Conservation (phyloP, 2,329 filamentous ascomycete genomes). For the Ascosphaera acerosa region DNA sequence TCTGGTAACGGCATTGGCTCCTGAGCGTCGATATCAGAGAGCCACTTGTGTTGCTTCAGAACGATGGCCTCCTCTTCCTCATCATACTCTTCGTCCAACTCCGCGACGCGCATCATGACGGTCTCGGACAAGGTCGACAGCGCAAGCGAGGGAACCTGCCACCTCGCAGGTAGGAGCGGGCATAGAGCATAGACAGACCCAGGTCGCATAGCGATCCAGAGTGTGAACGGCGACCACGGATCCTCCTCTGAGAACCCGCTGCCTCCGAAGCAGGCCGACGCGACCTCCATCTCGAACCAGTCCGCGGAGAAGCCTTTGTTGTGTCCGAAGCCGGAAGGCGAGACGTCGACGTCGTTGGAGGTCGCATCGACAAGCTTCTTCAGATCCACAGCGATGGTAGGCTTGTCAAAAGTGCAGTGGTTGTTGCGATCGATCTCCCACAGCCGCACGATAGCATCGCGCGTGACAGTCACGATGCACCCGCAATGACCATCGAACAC, state of each 20-base stretch:
- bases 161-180: constrained; percentile 65
- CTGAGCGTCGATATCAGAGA: constrained; percentile 29
- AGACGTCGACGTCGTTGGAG: constrained; percentile 58
- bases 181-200: constrained; percentile 87
- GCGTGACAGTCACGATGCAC: constrained; percentile 68
- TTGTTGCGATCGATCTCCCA: constrained; percentile 77
- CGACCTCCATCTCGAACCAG: constrained; percentile 78
- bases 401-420: constrained; percentile 65
- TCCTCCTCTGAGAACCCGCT: constrained; percentile 30
- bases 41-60: constrained; percentile 34
- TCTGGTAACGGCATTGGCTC: constrained; percentile 20
- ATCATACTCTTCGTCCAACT: constrained; percentile 17
- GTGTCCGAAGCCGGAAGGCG: constrained; percentile 44
- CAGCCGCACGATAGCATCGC: constrained; percentile 63
- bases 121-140: constrained; percentile 63
- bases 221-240: constrained; percentile 78
- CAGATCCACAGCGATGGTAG: constrained; percentile 62
- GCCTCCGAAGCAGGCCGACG: constrained; percentile 72
- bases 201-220: constrained; percentile 88
- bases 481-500: constrained; percentile 37
- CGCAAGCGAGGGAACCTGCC: constrained; percentile 51
- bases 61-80: constrained; percentile 21
- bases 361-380: constrained; percentile 71
- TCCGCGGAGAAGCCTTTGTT: constrained; percentile 74
- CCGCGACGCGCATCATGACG: constrained; percentile 44